Base-by-base conservation (phyloP, 2,329 filamentous ascomycete species). In the Colletotrichum costaricense region DNA sequence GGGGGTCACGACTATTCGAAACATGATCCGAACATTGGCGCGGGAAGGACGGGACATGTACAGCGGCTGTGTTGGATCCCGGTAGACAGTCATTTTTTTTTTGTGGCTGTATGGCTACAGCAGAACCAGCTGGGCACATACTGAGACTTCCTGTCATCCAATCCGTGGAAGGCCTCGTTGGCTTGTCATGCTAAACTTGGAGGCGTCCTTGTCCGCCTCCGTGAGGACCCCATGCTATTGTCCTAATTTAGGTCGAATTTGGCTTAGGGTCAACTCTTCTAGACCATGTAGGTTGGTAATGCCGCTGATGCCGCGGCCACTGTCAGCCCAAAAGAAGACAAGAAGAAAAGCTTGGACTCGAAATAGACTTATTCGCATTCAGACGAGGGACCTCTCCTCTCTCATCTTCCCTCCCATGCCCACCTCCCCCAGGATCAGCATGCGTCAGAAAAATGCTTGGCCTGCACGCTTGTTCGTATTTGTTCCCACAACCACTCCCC, bases 1-100 rank as follows among this genome's bases (percentile, higher is more conserved):
- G 33, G 33, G 33, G 33, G 33, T 19, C 42, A 49, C 19, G 19
- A 22, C 42, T 46, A 59, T 59, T 35, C 66, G 59, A 73, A 73
- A 73, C 70, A 9, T n/a, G 54, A 60, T 69, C 66, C 46, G 66
- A 60, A 65, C 70, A 30, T 49, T 60, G 42, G 66, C 66, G 54
- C 59, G 58, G 70, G 59, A 55, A 64, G 12, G 42, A 52, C 59
- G 66, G 70, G 59, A 69, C 54, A 46, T 42, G 52, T 28, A 42
- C 69, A 26, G 33, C 16, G n/a, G 55, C 63, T 57, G 68, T 67
- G 42, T 46, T 22, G 49, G 30, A 28, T n/a, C 19, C 28, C 42
- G 19, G 42, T 2, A 22, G 19, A 49, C 42, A 9, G 42, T 9
- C 42, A 49, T 16, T 22, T 60, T 60, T 16, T 14, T 60, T 60